These are phyloP conservation scores for Cladosporium sp. DNA, from an alignment of 2,329 filamentous ascomycete species.

Conservation along the genomic window DNA sequence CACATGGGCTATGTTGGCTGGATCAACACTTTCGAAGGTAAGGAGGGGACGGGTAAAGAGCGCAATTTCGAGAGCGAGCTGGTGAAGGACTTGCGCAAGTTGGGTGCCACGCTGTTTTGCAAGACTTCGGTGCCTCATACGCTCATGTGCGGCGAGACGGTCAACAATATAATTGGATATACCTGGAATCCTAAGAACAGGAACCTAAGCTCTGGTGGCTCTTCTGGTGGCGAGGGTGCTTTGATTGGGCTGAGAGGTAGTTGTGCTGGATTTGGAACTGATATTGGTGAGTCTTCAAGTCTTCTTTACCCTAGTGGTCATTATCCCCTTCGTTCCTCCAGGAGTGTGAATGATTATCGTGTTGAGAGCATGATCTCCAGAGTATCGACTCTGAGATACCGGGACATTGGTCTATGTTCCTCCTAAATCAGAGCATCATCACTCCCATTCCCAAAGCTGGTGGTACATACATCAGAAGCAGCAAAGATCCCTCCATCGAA, in stretches of 20 bases:
- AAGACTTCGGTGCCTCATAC: slow-evolving; percentile 56
- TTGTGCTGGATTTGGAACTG: slow-evolving; percentile 54
- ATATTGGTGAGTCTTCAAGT: slow-evolving; percentile 48
- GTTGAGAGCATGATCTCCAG: too few relatives aligned
- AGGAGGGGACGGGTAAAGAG: slow-evolving; percentile 47
- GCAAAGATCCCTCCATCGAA: too few relatives aligned
- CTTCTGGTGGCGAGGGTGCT: slow-evolving; percentile 56
- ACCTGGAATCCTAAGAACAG: slow-evolving; percentile 55
- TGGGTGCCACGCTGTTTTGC: slow-evolving; percentile 53
- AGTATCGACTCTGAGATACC: too few relatives aligned
- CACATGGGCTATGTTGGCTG: slow-evolving; percentile 60
- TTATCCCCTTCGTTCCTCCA: too few relatives aligned
- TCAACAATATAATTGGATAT: slow-evolving; percentile 58
- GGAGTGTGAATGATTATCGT: too few relatives aligned
- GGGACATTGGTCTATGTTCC: too few relatives aligned
- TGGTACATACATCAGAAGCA: too few relatives aligned
- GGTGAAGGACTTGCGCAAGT: slow-evolving; percentile 48
- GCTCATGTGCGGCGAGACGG: slow-evolving; percentile 54
- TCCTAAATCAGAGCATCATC: too few relatives aligned
- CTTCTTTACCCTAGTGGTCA: too few relatives aligned
- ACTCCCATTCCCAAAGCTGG: too few relatives aligned
- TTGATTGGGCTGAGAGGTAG: slow-evolving; percentile 51
- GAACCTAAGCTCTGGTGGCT: slow-evolving; percentile 51
- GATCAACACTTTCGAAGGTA: slow-evolving; percentile 57
- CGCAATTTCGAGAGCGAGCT: slow-evolving; percentile 54